Evolutionary conservation across 2,329 filamentous ascomycete genomes (phyloP).

Genomic region (Pseudocercospora macadamiae): DNA sequence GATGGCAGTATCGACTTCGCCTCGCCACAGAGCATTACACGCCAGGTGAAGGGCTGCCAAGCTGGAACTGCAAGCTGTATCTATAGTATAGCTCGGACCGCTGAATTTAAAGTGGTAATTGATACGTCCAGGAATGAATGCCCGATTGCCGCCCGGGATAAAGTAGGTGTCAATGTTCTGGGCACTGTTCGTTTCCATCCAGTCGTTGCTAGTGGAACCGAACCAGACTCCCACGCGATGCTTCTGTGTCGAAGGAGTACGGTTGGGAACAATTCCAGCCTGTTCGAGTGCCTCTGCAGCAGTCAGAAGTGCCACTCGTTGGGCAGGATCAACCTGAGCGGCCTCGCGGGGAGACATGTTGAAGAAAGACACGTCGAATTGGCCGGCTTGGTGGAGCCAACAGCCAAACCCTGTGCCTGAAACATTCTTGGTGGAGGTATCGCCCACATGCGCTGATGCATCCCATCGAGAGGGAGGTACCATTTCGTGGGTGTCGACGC

Average conservation of each 20-base stretch:
- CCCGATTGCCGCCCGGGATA: slow-evolving; percentile 25
- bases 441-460: slow-evolving; percentile 41
- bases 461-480: slow-evolving; percentile 37
- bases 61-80: slow-evolving; percentile 34
- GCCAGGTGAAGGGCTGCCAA: slow-evolving; percentile 27
- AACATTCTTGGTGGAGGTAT: slow-evolving; percentile 37
- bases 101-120: slow-evolving; percentile 33
- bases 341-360: slow-evolving; percentile 42
- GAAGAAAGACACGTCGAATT: slow-evolving; percentile 47
- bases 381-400: slow-evolving; percentile 42
- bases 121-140: slow-evolving; percentile 28
- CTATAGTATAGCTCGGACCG: slow-evolving; percentile 29
- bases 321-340: slow-evolving; percentile 27
- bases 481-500: slow-evolving; percentile 22
- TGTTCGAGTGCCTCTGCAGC: slow-evolving; percentile 34
- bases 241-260: slow-evolving; percentile 33
- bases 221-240: slow-evolving; percentile 39
- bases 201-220: slow-evolving; percentile 40
- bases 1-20: slow-evolving; percentile 29
- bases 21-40: slow-evolving; percentile 30
- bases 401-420: slow-evolving; percentile 33
- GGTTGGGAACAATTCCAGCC: slow-evolving; percentile 32
- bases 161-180: slow-evolving; percentile 30
- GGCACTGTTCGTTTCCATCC: slow-evolving; percentile 26
- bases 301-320: slow-evolving; percentile 32